Evolutionary conservation across 2,329 filamentous ascomycete species (phyloP).

Genomic region (Aspergillus novoparasiticus): DNA sequence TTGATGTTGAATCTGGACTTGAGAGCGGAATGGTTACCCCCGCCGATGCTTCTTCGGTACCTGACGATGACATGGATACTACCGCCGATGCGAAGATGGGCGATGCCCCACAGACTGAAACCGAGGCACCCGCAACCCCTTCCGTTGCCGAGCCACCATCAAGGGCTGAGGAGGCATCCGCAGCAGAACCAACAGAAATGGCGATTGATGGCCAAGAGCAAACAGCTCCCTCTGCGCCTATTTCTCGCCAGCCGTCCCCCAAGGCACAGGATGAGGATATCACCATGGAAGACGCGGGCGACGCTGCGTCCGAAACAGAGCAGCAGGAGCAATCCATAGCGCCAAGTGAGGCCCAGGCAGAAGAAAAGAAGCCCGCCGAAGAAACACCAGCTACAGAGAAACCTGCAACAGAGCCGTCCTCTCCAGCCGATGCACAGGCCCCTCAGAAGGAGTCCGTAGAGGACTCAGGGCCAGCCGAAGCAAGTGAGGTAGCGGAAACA

Average conservation of each 20-base stretch:
- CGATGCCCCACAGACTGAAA: conserved; percentile 42
- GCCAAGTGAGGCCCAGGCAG: conserved; percentile 20
- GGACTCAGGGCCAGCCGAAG: conserved; percentile 17
- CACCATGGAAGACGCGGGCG: conserved; percentile 42
- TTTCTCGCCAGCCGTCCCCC: conserved; percentile 34
- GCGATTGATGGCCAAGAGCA: conserved; percentile 33
- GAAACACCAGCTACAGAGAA: conserved; percentile 23
- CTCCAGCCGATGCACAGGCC: conserved; percentile 22
- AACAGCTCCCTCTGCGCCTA: conserved; percentile 28
- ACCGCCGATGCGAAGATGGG: conserved; percentile 43
- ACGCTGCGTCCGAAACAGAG: conserved; percentile 22
- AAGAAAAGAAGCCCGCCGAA: conserved; percentile 31
- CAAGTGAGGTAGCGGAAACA: conserved; percentile 16
- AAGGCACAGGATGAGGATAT: conserved; percentile 39
- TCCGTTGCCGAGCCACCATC: conserved; percentile 34
- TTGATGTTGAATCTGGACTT: conserved; percentile 57
- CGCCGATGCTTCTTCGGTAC: conserved; percentile 44
- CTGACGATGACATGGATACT: conserved; percentile 47
- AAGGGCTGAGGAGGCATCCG: conserved; percentile 35
- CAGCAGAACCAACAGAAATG: conserved; percentile 36
- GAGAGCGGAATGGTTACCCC: conserved; percentile 55
- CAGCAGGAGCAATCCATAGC: conserved; percentile 20
- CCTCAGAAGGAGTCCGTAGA: conserved; percentile 23
- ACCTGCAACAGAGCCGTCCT: conserved; percentile 19
- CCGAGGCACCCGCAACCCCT: conserved; percentile 34